phyloP scores from a whole-genome alignment of 2,329 filamentous ascomycete species.

The Nothophaeocryptopus gaeumannii region DNA sequence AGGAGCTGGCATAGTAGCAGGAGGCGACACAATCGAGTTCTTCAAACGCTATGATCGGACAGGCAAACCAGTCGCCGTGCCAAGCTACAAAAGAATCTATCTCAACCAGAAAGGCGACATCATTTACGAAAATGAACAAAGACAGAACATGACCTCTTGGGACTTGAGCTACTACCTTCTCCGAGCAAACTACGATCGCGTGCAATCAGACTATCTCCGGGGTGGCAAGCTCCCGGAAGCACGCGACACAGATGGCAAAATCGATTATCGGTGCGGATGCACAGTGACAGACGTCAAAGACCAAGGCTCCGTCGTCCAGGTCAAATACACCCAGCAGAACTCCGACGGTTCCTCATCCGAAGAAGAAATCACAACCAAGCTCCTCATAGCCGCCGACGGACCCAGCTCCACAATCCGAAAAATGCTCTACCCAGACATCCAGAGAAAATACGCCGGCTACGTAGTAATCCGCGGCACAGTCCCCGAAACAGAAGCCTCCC shows the following conservation, averaged over 20 bases:
- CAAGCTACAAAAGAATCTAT: slow-evolving; percentile 27
- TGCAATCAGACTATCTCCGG: slow-evolving; percentile 32
- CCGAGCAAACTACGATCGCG: slow-evolving; percentile 47
- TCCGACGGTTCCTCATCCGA: slow-evolving; percentile 24
- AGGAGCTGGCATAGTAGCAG: slow-evolving; percentile 48
- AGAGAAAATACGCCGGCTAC: slow-evolving; percentile 35
- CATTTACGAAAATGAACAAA: slow-evolving; percentile 32
- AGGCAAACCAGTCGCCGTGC: slow-evolving; percentile 32
- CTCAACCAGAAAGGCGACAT: slow-evolving; percentile 28
- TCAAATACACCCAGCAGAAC: slow-evolving; percentile 26
- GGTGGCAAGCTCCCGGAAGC: slow-evolving; percentile 23
- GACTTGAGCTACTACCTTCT: slow-evolving; percentile 46
- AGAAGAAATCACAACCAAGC: slow-evolving; percentile 31
- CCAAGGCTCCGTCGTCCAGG: slow-evolving; percentile 27
- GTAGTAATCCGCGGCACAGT: slow-evolving; percentile 35
- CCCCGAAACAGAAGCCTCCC: slow-evolving; percentile 35
- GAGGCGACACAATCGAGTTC: slow-evolving; percentile 44
- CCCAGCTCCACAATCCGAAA: slow-evolving; percentile 31
- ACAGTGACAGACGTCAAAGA: slow-evolving; percentile 31
- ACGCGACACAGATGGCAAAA: slow-evolving; percentile 24
- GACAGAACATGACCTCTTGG: slow-evolving; percentile 50
- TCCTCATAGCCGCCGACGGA: slow-evolving; percentile 48
- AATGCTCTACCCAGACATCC: slow-evolving; percentile 30
- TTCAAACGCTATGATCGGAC: slow-evolving; percentile 44
- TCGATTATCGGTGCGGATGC: slow-evolving; percentile 32